Conservation (phyloP, 192 early-diverging fungal genomes). For the Spizellomyces punctatus region DNA sequence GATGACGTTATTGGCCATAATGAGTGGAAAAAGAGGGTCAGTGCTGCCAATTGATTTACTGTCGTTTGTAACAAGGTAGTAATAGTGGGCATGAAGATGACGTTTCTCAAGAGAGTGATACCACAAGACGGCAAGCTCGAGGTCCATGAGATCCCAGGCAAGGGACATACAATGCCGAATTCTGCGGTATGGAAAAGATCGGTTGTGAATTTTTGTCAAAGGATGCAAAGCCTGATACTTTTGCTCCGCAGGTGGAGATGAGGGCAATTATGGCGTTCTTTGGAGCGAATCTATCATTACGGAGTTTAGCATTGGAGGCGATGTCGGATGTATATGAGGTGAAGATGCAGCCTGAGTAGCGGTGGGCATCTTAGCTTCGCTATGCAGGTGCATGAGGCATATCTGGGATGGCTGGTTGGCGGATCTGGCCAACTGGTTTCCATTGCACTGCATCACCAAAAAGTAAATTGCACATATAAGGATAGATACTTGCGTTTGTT, state of each 20-base stretch:
- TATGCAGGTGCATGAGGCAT: no score
- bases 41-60: not conserved
- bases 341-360: conserved; percentile 24
- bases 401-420: no score
- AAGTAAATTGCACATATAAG: no score
- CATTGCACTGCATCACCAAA: no score
- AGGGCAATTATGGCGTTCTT: conserved; percentile 66
- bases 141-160: conserved; percentile 53
- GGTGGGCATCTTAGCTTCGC: no score
- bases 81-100: no score
- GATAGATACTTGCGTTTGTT: no score
- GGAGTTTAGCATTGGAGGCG: conserved; percentile 58
- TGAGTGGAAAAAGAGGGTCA: conserved; percentile 37
- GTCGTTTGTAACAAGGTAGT: not conserved
- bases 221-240: conserved; percentile 11
- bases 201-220: not conserved
- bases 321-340: conserved; percentile 72
- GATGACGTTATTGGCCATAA: conserved; percentile 48
- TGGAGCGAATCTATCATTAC: conserved; percentile 48
- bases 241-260: conserved; percentile 52
- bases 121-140: no score
- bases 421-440: no score
- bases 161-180: conserved; percentile 66
- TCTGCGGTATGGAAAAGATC: conserved; percentile 39
- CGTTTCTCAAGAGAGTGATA: no score